Conservation (phyloP, 371 early-diverging fungal genomes). For the Nosema granulosis region DNA sequence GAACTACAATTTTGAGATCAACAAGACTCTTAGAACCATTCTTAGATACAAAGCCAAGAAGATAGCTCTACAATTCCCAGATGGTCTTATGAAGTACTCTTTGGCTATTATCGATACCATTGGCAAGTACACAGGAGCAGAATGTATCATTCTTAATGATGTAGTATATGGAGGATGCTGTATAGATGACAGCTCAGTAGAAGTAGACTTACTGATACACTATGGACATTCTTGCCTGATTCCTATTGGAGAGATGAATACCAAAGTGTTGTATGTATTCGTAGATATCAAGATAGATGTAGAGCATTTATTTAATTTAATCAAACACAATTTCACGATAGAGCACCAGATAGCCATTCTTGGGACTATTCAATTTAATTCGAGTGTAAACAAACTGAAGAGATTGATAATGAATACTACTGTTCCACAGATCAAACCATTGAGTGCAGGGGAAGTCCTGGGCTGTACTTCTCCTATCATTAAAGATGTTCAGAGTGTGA, state of each 20-base stretch:
- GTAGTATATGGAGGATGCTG: slow-evolving; percentile 99
- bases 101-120: slow-evolving; percentile 82
- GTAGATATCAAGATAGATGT: slow-evolving; percentile 94
- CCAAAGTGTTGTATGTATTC: slow-evolving; percentile 94
- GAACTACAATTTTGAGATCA: slow-evolving; percentile 98
- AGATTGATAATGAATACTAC: background rate
- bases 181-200: slow-evolving; percentile 89
- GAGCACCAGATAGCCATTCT: slow-evolving; percentile 74
- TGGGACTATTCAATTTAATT: slow-evolving; percentile 90
- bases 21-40: slow-evolving; percentile 88
- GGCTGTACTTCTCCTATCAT: slow-evolving; percentile 94
- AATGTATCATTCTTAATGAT: slow-evolving; percentile 91
- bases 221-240: slow-evolving; percentile 97
- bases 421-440: slow-evolving; percentile 81
- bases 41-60: slow-evolving; percentile 73
- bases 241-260: slow-evolving; percentile 83
- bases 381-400: slow-evolving; percentile 73
- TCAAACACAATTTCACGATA: slow-evolving; percentile 74
- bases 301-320: slow-evolving; percentile 80
- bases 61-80: slow-evolving; percentile 97
- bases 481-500: slow-evolving; percentile 67
- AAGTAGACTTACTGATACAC: slow-evolving; percentile 92
- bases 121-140: slow-evolving; percentile 70
- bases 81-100: slow-evolving; percentile 90
- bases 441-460: slow-evolving; percentile 93